A percentile compares a stretch with the other conserved stretches of the same genome.
Evolutionary conservation across 2,329 filamentous ascomycete genomes (phyloP).

Genomic region (Monosporascus cannonballus): DNA sequence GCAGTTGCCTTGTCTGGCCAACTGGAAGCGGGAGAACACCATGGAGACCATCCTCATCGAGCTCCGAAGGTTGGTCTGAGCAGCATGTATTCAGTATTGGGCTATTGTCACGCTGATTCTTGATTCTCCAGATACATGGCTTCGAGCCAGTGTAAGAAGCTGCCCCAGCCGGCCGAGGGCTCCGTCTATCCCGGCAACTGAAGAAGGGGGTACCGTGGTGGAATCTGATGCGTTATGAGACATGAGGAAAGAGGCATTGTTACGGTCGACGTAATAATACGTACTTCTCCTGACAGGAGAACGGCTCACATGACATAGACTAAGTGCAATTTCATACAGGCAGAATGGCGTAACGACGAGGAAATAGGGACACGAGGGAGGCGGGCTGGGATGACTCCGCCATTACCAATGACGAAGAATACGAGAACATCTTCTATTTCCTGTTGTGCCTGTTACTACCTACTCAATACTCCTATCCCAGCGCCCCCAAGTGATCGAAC

Average conservation of each 20-base stretch:
- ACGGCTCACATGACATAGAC: neutral
- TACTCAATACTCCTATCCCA: too few relatives aligned
- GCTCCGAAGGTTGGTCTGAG: conserved; percentile 54
- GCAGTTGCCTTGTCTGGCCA: conserved; percentile 76
- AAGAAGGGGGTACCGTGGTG: conserved; percentile 1
- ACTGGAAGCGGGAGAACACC: conserved; percentile 89
- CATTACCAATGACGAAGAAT: too few relatives aligned
- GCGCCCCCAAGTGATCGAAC: neutral
- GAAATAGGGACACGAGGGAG: neutral
- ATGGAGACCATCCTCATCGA: conserved; percentile 94
- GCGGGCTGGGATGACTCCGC: neutral
- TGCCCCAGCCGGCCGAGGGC: conserved; percentile 87
- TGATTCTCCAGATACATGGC: conserved; percentile 73
- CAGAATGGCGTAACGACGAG: neutral
- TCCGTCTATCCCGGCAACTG: conserved; percentile 33
- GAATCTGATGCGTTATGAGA: neutral
- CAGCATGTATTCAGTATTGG: neutral
- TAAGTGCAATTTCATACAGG: neutral
- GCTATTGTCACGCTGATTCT: conserved; percentile 7
- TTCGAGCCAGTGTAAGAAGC: conserved; percentile 83
- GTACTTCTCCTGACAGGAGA: neutral
- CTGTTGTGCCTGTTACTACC: too few relatives aligned
- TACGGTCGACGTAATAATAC: neutral
- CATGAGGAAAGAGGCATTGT: neutral
- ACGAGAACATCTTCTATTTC: too few relatives aligned